These are phyloP conservation scores for Carex kokanica DNA, from an alignment of 176 grass and related monocot genomes.

Conservation along the genomic window DNA sequence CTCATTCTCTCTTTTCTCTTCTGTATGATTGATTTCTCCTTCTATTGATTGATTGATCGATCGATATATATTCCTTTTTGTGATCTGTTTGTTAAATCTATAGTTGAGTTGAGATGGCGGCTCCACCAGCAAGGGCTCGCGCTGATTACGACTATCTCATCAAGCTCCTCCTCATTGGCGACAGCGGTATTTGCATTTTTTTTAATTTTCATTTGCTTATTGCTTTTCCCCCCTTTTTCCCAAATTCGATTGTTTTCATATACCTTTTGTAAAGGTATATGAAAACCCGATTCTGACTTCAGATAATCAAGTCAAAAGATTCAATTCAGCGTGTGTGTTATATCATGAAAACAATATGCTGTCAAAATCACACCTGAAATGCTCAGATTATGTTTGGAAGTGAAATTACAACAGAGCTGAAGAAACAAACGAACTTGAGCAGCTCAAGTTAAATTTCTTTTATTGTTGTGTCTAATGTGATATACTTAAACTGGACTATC, in stretches of 20 bases:
- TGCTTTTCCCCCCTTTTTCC: not conserved
- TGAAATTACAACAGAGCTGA: not conserved
- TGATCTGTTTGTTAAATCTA: not conserved
- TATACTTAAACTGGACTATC: not conserved
- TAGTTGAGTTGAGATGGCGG: constrained; percentile 22
- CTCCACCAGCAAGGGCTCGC: constrained; percentile 27
- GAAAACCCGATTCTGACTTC: not conserved
- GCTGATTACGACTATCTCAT: constrained; percentile 37
- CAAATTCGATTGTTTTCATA: not conserved
- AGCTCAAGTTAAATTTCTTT: not conserved
- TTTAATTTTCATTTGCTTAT: not conserved
- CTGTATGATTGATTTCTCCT: not conserved
- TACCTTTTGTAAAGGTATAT: not conserved
- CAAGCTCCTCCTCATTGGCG: constrained; percentile 34
- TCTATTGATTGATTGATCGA: not conserved
- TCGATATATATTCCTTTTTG: not conserved
- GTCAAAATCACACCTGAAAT: not conserved
- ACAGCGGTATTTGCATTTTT: constrained; percentile 13
- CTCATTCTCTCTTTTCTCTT: constrained; percentile 5
- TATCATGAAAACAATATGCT: not conserved
- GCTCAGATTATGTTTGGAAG: not conserved
- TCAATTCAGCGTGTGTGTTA: not conserved
- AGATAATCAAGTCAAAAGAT: not conserved
- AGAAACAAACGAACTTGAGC: not conserved
- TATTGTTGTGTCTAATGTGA: not conserved